A percentile compares a stretch with the other conserved stretches of the same genome.
Conservation (phyloP, 352 stramenopile genomes). For the Globisporangium lucens region DNA sequence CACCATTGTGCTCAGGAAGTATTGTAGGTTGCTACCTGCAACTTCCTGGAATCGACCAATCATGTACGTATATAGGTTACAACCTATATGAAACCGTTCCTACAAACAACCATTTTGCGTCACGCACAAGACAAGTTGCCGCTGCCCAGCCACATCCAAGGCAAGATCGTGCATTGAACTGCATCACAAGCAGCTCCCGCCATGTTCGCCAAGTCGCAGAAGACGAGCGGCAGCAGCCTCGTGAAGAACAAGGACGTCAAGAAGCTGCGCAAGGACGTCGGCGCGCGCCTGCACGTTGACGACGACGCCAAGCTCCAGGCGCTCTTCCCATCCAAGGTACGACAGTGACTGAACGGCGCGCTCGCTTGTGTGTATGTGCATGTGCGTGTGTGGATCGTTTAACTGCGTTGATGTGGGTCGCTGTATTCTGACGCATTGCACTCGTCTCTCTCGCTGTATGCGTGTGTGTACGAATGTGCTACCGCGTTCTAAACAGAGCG, state of each 20-base stretch:
- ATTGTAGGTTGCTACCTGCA: neutral
- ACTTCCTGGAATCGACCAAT: neutral
- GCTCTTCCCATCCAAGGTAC: slow-evolving; percentile 47
- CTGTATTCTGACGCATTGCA: neutral
- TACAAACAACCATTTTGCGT: neutral
- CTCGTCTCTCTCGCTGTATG: neutral
- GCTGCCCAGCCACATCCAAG: neutral
- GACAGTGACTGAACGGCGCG: neutral
- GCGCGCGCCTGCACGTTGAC: slow-evolving; percentile 30
- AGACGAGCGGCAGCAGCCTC: slow-evolving; percentile 74
- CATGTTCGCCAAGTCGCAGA: slow-evolving; percentile 82
- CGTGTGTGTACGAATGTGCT: neutral
- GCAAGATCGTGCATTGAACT: neutral
- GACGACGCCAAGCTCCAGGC: slow-evolving; percentile 38
- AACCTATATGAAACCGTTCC: neutral
- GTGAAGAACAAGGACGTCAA: slow-evolving; percentile 86
- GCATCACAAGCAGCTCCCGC: slow-evolving; percentile 12
- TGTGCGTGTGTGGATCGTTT: neutral
- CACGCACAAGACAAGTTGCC: neutral
- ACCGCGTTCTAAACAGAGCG: slow-evolving; percentile 13
- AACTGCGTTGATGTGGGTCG: no score
- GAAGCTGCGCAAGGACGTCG: slow-evolving; percentile 72
- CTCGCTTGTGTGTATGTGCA: neutral
- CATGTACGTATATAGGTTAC: neutral
- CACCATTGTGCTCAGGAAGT: neutral